These are phyloP conservation scores for Penicillium lividum DNA, from an alignment of 495 filamentous ascomycete genomes.

Conservation along the genomic window DNA sequence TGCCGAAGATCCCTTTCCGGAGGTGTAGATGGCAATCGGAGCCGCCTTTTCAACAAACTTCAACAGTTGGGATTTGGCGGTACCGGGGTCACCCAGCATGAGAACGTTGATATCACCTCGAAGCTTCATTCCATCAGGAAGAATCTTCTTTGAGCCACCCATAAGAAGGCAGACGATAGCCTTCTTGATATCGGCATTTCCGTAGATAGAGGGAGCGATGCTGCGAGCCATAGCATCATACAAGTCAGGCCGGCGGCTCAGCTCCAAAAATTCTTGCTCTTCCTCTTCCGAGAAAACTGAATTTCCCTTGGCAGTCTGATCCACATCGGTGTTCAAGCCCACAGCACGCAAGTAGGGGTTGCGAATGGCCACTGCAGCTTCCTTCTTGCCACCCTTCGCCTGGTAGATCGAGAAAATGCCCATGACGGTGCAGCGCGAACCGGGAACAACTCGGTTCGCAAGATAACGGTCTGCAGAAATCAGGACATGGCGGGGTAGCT, in stretches of 20 bases:
- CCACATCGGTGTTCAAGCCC: slow-evolving; percentile 86
- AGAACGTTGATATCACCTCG: slow-evolving; percentile 99
- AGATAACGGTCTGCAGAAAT: slow-evolving; percentile 95
- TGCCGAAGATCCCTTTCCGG: slow-evolving; percentile 96
- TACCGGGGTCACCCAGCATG: slow-evolving; percentile 95
- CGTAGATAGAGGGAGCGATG: slow-evolving; percentile 97
- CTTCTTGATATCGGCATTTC: slow-evolving; percentile 96
- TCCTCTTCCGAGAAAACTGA: slow-evolving; percentile 90
- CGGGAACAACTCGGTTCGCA: slow-evolving; percentile 93
- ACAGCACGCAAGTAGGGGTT: slow-evolving; percentile 96
- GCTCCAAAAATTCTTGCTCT: slow-evolving; percentile 94
- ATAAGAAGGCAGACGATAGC: slow-evolving; percentile 94
- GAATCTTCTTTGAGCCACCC: slow-evolving; percentile 96
- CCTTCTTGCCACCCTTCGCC: slow-evolving; percentile 80
- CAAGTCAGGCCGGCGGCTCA: slow-evolving; percentile 87
- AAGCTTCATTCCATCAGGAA: slow-evolving; percentile 97
- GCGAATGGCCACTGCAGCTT: slow-evolving; percentile 87
- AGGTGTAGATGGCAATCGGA: slow-evolving; percentile 98
- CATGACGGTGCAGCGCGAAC: slow-evolving; percentile 91
- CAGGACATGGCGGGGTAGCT: slow-evolving; percentile 91
- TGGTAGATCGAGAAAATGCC: slow-evolving; percentile 98
- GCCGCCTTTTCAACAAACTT: slow-evolving; percentile 98
- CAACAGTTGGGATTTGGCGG: slow-evolving; percentile 94
- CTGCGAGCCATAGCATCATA: slow-evolving; percentile 88
- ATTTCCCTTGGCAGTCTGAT: slow-evolving; percentile 85